phyloP scores from a whole-genome alignment of 306 rosid species.

The Mimosa pudica region DNA sequence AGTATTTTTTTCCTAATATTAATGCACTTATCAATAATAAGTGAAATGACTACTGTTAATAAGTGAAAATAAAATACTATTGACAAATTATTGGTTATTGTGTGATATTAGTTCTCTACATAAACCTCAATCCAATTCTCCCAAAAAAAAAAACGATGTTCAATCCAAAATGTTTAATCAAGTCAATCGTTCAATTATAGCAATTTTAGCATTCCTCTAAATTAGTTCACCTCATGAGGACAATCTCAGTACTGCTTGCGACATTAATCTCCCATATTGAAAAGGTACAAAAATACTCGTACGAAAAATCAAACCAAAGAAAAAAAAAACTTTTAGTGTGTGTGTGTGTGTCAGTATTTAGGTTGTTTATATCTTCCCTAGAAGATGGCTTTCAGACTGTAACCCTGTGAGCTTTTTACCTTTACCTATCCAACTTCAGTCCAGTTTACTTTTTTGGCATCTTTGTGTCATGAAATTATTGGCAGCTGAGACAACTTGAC shows the following conservation, averaged over 20 bases:
- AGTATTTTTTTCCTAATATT: too few species aligned
- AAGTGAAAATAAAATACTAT: too few species aligned
- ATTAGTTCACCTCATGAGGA: neutral
- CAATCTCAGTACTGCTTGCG: neutral
- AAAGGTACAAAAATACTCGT: neutral
- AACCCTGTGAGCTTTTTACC: neutral
- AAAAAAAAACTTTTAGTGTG: neutral
- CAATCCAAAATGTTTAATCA: neutral
- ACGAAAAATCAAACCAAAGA: neutral
- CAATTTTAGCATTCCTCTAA: neutral
- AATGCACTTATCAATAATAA: too few species aligned
- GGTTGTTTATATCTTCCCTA: neutral
- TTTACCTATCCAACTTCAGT: neutral
- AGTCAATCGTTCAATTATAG: neutral
- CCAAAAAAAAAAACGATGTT: neutral
- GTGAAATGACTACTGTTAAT: too few species aligned
- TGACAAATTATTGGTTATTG: too few species aligned
- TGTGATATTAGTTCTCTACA: too few species aligned
- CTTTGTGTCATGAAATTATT: neutral
- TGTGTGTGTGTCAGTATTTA: conserved; percentile 20
- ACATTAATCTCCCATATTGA: neutral
- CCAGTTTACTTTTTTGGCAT: neutral
- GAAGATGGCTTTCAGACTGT: neutral
- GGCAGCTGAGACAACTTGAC: neutral
- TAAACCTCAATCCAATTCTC: too few species aligned